Evolutionary conservation across 1,284 basidiomycete genomes (phyloP).

Genomic region (Paramarasmius palmivorus): DNA sequence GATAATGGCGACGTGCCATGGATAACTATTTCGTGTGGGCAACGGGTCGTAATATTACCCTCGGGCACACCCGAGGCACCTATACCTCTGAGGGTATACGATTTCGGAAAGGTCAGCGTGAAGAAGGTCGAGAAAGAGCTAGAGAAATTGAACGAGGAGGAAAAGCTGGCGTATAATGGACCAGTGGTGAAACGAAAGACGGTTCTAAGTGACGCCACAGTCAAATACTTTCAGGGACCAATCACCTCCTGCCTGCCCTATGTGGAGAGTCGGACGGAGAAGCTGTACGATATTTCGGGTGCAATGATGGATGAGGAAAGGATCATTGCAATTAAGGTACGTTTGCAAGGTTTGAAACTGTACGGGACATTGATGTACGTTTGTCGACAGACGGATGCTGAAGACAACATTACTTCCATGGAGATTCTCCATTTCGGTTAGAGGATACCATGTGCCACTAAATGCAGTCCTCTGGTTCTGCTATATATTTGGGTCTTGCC

Average conservation of each 20-base stretch:
- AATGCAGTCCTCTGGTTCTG: no score
- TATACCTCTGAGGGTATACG: conserved; percentile 34
- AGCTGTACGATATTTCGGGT: conserved; percentile 35
- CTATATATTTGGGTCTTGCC: no score
- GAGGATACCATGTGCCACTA: no score
- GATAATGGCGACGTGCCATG: conserved; percentile 34
- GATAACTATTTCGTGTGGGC: conserved; percentile 50
- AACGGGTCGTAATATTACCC: conserved; percentile 35
- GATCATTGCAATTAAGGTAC: conserved; percentile 42
- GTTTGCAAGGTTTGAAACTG: no score
- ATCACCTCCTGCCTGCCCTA: conserved; percentile 36
- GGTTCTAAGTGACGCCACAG: conserved; percentile 2
- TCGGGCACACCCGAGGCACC: conserved; percentile 6
- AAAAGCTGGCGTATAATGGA: background rate
- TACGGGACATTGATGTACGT: no score
- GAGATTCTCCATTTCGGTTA: no score
- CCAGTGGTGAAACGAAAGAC: background rate
- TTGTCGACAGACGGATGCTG: no score
- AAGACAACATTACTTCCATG: no score
- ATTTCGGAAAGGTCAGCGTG: conserved; percentile 40
- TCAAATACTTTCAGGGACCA: conserved; percentile 27
- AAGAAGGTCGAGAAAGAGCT: conserved; percentile 18
- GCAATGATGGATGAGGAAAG: conserved; percentile 51
- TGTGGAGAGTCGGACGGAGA: conserved; percentile 28
- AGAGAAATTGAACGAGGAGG: background rate